A percentile compares a stretch with the other conserved stretches of the same genome.
These are phyloP conservation scores for Salix caprea DNA, from an alignment of 345 rosid species.

Conservation along the genomic window DNA sequence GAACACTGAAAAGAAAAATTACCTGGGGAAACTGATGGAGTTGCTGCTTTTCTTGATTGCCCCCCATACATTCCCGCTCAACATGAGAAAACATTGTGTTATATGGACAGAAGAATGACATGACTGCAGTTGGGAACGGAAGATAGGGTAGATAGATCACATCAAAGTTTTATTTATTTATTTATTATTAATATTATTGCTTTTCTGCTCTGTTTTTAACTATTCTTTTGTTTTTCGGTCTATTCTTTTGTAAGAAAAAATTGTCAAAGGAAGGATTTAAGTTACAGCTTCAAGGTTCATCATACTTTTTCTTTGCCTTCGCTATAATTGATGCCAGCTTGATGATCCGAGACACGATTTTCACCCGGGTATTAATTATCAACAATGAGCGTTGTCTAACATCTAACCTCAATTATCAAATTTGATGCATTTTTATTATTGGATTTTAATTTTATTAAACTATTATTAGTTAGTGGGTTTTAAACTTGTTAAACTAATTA, in stretches of 20 bases:
- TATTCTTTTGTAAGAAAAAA: constrained; percentile 46
- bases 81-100: not conserved
- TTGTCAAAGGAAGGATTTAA: too few species aligned
- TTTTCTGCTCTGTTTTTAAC: not conserved
- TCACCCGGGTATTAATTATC: too few species aligned
- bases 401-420: too few species aligned
- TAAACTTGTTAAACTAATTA: too few species aligned
- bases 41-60: constrained; percentile 14
- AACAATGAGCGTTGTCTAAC: too few species aligned
- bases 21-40: constrained; percentile 5
- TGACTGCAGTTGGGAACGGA: constrained; percentile 7
- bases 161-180: constrained; percentile 4
- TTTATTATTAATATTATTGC: not conserved
- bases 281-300: too few species aligned
- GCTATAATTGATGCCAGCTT: not conserved
- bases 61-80: constrained; percentile 1
- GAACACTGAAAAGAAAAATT: not conserved
- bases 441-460: too few species aligned
- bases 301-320: not conserved
- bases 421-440: too few species aligned
- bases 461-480: too few species aligned
- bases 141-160: not conserved
- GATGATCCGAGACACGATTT: not conserved
- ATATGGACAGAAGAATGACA: constrained; percentile 15
- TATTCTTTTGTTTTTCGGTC: constrained; percentile 43